Base-by-base conservation (phyloP, 2,329 filamentous ascomycete genomes). In the Onygenales sp. region DNA sequence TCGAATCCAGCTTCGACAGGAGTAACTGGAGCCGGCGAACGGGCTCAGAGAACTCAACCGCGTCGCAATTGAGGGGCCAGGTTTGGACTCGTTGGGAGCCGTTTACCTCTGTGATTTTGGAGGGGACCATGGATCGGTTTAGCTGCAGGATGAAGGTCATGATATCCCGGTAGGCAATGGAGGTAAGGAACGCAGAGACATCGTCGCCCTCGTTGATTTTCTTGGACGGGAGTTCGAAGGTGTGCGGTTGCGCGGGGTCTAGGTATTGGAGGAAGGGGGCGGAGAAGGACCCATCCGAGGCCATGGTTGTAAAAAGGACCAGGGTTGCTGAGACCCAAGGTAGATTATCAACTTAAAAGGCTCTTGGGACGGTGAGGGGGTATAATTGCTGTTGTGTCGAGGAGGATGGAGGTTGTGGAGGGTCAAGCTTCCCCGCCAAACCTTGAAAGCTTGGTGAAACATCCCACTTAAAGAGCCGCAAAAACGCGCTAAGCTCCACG, bases 121-220 rank as follows among this genome's bases (percentile, higher is more conserved):
- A 76, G 0, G 92, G 91, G 60, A 92, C 87, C 72, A 97, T 82
- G 9, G 91, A 81, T 54, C 85, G 83, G 69, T 95, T 97, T 48
- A 98, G 83, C 72, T 97, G 93, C 59, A 95, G 78, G 46, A 97
- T 75, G 68, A 95, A 97, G 46, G 82, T 79, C 69, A 89, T 86
- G 52, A 98, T 87, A 66, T 96, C 89, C 55, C 83, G 80, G 72
- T 97, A 96, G 44, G 89, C 93, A 60, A 81, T 82, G 48, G 88
- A 90, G 7, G 78, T 80, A 51, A 95, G 81, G 69, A 97, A 98
- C 58, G 79, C 81, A 17, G 81, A 70, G 52, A 98, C 87, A 76
- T 97, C 90, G 55, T 84, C 75, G 54, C 85, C 85, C 63, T 93
- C 87, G 71, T 95, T 79, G 72, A 98, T 98, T 64, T 78, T 78